A percentile compares a stretch with the other conserved stretches of the same genome.
These are phyloP conservation scores for Backusella tarrabulga DNA, from an alignment of 192 early-diverging fungal species.

Conservation along the genomic window DNA sequence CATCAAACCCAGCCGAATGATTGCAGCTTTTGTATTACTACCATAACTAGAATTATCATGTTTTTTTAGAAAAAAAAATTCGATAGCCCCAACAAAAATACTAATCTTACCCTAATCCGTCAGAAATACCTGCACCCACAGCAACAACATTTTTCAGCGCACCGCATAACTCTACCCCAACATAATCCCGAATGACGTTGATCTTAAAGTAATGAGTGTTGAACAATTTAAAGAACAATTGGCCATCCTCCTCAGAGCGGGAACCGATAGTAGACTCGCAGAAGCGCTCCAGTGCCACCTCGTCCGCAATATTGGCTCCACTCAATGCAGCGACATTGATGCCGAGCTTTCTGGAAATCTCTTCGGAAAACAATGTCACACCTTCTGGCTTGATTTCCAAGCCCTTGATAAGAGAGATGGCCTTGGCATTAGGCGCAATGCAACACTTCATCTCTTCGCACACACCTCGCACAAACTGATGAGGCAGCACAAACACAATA, in stretches of 20 bases:
- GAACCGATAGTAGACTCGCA: constrained; percentile 96
- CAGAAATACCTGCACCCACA: constrained; percentile 88
- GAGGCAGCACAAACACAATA: constrained; percentile 94
- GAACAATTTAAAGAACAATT: constrained; percentile 79
- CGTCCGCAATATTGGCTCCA: constrained; percentile 97
- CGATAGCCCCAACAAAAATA: constrained; percentile 9
- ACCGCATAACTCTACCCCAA: constrained; percentile 94
- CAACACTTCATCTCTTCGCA: constrained; percentile 77
- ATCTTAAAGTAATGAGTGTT: constrained; percentile 87
- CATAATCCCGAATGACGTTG: constrained; percentile 80
- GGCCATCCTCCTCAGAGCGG: constrained; percentile 62
- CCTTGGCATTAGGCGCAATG: constrained; percentile 69
- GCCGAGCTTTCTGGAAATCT: constrained; percentile 49
- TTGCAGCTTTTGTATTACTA: constrained; percentile 95
- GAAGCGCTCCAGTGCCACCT: constrained; percentile 90
- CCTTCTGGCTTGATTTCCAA: constrained; percentile 75
- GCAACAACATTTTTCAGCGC: constrained; percentile 97
- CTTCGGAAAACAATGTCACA: constrained; percentile 75
- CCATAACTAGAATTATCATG: constrained; percentile 44
- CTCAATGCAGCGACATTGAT: constrained; percentile 79
- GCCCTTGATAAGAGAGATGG: constrained; percentile 94
- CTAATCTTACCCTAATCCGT: constrained; percentile 72
- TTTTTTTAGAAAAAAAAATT: background rate
- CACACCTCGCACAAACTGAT: constrained; percentile 83
- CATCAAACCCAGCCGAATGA: constrained; percentile 92